Base-by-base conservation (phyloP, 805 yeast species). In the Metschnikowia lunata region DNA sequence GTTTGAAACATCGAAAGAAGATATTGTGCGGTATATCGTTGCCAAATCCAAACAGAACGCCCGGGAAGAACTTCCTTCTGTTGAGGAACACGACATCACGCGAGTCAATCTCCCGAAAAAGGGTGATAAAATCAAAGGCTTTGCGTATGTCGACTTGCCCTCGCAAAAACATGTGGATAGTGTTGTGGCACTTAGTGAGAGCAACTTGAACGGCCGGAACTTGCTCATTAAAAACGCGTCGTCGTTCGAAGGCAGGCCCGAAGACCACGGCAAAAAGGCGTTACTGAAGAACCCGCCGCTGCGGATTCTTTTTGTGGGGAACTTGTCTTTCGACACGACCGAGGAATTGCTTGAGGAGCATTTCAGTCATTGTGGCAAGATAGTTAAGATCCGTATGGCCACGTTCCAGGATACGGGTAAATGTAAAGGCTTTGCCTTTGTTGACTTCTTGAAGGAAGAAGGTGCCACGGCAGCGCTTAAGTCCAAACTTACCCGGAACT, bases 361-460 rank as follows among this genome's bases (percentile, higher is more conserved):
- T 50, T 91, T 91, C 72, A 84, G 85, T 64, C 91, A 85, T 57
- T 89, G 96, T 67, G 97, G 98, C 33, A 89, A 85, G 50, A 91
- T 95, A 47, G 67, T 73, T 27, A 79, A 79, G 52, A 79, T 91
- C 42, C 79, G 99, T 63, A 91, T 90, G 95, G 98, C 98, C 4
- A 90, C 99, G n/a, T 91, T 91, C 66, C 89, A 93, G 66, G 99
- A 91, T 61, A 71, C 85, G 40, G 98, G 97, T 1, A 91, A 90
- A 61, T 91, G 98, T 72, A 93, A 93, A 64, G 98, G 98, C 1
- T 91, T 91, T 70, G 89, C 96, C 1, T 91, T 93, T 59, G 70
- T 91, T 30, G 98, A 91, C 63, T 91, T 90, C 67, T 78, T 72
- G 50, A 83, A 82, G 51, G 87, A 84, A 50, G 80, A 78, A 32